phyloP scores from a whole-genome alignment of 345 rosid genomes.

The Eucalyptus cladocalyx region DNA sequence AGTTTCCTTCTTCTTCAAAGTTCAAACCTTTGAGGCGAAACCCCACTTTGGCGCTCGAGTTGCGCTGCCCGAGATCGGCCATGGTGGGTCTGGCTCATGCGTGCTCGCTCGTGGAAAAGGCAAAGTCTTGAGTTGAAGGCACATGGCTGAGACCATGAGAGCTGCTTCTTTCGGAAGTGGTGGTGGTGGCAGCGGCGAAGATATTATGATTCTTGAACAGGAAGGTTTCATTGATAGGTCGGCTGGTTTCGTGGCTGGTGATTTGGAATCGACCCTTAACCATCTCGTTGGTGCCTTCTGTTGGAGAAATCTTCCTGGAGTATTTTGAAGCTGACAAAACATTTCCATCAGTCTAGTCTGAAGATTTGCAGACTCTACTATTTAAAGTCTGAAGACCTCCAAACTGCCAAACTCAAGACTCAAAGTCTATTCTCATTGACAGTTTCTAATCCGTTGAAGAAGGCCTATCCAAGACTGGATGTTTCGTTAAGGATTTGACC shows the following conservation, averaged over 20 bases:
- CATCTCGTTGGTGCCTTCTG: slow-evolving; percentile 44
- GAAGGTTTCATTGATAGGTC: slow-evolving; percentile 19
- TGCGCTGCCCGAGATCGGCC: not conserved
- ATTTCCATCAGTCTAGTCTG: too few species aligned
- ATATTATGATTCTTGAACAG: slow-evolving; percentile 19
- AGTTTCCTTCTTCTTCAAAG: not conserved
- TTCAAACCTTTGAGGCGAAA: not conserved
- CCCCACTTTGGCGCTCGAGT: not conserved
- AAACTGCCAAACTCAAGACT: too few species aligned
- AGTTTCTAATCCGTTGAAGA: too few species aligned
- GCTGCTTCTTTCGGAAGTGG: slow-evolving; percentile 7
- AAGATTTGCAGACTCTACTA: too few species aligned
- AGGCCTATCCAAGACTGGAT: too few species aligned
- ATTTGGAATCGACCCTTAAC: slow-evolving; percentile 38
- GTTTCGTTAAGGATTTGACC: too few species aligned
- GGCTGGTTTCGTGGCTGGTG: slow-evolving; percentile 1
- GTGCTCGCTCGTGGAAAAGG: not conserved
- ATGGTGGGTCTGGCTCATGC: slow-evolving; percentile 2
- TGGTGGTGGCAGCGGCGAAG: not conserved
- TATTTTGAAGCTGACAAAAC: too few species aligned
- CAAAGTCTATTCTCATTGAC: too few species aligned
- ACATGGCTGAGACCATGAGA: slow-evolving; percentile 7
- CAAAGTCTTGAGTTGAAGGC: not conserved
- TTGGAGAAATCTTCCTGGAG: too few species aligned
- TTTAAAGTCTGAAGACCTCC: too few species aligned